Conservation (phyloP, 1,284 basidiomycete genomes). For the Bondarzewia mesenterica region DNA sequence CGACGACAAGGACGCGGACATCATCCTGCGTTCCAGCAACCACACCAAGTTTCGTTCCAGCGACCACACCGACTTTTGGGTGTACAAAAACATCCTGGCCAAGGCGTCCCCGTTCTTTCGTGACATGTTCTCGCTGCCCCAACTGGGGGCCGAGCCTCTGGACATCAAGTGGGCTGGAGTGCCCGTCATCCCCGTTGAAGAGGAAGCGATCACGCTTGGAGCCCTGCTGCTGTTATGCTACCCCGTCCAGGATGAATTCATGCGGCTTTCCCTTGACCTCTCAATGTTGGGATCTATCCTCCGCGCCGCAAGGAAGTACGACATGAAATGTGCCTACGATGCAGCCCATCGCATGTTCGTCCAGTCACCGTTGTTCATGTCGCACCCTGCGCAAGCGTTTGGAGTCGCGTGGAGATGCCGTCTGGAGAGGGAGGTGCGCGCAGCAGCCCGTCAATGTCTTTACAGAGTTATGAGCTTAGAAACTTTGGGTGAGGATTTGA, state of each 20-base stretch:
- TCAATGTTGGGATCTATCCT: neutral
- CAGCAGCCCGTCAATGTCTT: neutral
- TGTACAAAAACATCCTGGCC: constrained; percentile 23
- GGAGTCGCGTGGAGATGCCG: constrained; percentile 3
- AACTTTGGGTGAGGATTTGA: neutral
- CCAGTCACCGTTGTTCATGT: neutral
- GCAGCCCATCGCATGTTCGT: neutral
- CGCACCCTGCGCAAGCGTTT: constrained; percentile 4
- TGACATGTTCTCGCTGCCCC: constrained; percentile 21
- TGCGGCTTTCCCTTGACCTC: neutral
- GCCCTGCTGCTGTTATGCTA: constrained; percentile 9
- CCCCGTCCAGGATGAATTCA: neutral
- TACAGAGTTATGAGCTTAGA: neutral
- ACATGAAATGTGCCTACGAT: constrained; percentile 4
- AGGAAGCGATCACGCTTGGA: constrained; percentile 3
- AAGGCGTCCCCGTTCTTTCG: constrained; percentile 28
- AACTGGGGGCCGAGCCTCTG: neutral
- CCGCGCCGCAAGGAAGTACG: constrained; percentile 8
- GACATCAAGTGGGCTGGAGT: neutral
- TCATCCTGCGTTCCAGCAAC: constrained; percentile 27
- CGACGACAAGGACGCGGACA: constrained; percentile 20
- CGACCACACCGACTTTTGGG: constrained; percentile 26
- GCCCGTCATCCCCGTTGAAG: constrained; percentile 6
- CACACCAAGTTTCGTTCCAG: constrained; percentile 26
- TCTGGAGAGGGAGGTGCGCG: constrained; percentile 3